phyloP scores from a whole-genome alignment of 2,329 filamentous ascomycete genomes.

The Diaporthe nobilis region DNA sequence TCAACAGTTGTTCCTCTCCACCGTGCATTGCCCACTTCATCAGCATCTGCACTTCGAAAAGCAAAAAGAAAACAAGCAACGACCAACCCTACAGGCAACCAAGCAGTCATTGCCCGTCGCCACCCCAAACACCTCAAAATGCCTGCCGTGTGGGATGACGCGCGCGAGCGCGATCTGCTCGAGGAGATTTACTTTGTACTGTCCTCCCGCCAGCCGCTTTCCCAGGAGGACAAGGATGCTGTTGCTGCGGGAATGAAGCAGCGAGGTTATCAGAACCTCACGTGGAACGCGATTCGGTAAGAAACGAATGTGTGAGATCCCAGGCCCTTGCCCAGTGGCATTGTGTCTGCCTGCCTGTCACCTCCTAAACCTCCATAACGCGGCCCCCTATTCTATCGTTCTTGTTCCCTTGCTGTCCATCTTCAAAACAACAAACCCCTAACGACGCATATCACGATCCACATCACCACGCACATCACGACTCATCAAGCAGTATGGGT shows the following conservation, averaged over 20 bases:
- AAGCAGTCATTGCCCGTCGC: background rate
- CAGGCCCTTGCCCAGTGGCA: conserved; percentile 22
- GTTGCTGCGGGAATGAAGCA: conserved; percentile 46
- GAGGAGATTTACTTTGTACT: conserved; percentile 44
- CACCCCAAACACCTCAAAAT: background rate
- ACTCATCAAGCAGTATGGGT: conserved; percentile 44
- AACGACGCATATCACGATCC: background rate
- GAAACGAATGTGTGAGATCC: conserved; percentile 4
- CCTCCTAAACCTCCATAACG: background rate
- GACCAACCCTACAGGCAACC: background rate
- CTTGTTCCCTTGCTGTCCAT: background rate
- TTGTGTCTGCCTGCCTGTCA: conserved; percentile 12
- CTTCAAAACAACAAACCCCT: background rate
- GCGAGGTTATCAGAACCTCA: conserved; percentile 44
- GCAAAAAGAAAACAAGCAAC: background rate
- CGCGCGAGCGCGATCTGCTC: conserved; percentile 43
- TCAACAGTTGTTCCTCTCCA: background rate
- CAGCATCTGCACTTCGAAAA: background rate
- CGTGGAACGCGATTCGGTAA: conserved; percentile 46
- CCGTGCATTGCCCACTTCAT: background rate
- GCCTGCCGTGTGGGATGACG: conserved; percentile 17
- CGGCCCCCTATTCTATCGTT: background rate
- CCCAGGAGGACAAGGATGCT: conserved; percentile 43
- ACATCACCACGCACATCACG: background rate
- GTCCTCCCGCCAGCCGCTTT: conserved; percentile 39